Evolutionary conservation across 139 green algal species (phyloP).

Genomic region (Chara braunii): DNA sequence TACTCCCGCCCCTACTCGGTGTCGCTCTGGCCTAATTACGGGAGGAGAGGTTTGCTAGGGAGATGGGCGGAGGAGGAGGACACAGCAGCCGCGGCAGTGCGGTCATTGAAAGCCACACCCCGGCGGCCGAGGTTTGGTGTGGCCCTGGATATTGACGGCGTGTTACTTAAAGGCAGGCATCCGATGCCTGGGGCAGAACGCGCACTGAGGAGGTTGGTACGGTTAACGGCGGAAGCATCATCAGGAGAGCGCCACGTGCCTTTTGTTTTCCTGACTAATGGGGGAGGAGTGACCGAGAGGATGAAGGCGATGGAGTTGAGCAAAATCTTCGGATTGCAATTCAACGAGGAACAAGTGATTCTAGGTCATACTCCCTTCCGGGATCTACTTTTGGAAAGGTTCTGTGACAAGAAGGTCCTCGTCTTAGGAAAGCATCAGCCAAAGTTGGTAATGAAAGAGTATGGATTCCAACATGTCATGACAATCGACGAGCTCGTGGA

Average conservation of each 20-base stretch:
- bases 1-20: too few species aligned
- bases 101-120: too few species aligned
- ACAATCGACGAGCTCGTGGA: slow-evolving; percentile 8
- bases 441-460: slow-evolving; percentile 4
- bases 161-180: slow-evolving; percentile 59
- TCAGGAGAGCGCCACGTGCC: slow-evolving; percentile 15
- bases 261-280: slow-evolving; percentile 72
- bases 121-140: slow-evolving; percentile 42
- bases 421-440: too few species aligned
- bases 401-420: too few species aligned
- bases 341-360: not conserved
- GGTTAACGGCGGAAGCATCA: not conserved
- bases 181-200: not conserved
- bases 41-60: too few species aligned
- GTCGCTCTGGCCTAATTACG: too few species aligned
- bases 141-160: slow-evolving; percentile 73
- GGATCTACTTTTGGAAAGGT: too few species aligned
- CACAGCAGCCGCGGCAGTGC: too few species aligned
- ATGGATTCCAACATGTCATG: slow-evolving; percentile 13
- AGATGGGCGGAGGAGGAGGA: too few species aligned
- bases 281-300: slow-evolving; percentile 60
- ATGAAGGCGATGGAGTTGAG: slow-evolving; percentile 65
- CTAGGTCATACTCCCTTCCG: too few species aligned
- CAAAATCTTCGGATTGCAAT: slow-evolving; percentile 52
- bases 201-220: not conserved